A percentile compares a stretch with the other conserved stretches of the same genome.
Conservation (phyloP, 75 land plant genomes). For the Pinus albicaulis region DNA sequence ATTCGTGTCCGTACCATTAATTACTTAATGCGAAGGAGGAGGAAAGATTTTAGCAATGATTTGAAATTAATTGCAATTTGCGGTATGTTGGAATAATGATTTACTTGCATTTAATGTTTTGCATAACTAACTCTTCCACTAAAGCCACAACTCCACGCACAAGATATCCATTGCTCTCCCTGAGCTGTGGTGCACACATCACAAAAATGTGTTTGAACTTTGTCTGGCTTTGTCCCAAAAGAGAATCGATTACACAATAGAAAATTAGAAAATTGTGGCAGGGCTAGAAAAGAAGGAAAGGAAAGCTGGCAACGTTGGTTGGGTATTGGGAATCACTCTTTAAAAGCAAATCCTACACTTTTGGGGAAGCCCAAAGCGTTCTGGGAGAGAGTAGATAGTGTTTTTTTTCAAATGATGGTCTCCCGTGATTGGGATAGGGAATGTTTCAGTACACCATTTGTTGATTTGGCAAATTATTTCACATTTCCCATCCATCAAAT, state of each 20-base stretch:
- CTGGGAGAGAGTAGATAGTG: background rate
- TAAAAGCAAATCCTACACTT: too few relatives aligned
- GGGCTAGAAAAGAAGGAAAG: background rate
- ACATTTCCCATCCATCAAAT: too few relatives aligned
- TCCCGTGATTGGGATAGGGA: background rate
- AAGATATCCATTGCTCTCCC: too few relatives aligned
- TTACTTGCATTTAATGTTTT: conserved; percentile 4
- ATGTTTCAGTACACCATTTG: background rate
- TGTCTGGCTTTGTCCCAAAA: background rate
- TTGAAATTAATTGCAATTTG: background rate
- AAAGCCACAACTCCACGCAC: too few relatives aligned
- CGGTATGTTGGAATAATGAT: background rate
- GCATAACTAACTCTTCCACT: background rate
- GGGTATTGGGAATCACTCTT: background rate
- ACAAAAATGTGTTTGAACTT: background rate
- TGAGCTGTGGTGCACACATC: background rate
- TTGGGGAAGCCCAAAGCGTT: too few relatives aligned
- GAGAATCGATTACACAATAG: conserved; percentile 1
- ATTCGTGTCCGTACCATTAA: background rate
- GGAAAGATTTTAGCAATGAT: background rate
- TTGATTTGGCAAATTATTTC: conserved; percentile 1
- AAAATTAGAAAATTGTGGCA: background rate
- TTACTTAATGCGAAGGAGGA: background rate
- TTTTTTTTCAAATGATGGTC: conserved; percentile 4
- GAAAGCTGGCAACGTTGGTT: background rate